A percentile compares a stretch with the other conserved stretches of the same genome.
Conservation (phyloP, 345 rosid species). For the Aurinia saxatilis region DNA sequence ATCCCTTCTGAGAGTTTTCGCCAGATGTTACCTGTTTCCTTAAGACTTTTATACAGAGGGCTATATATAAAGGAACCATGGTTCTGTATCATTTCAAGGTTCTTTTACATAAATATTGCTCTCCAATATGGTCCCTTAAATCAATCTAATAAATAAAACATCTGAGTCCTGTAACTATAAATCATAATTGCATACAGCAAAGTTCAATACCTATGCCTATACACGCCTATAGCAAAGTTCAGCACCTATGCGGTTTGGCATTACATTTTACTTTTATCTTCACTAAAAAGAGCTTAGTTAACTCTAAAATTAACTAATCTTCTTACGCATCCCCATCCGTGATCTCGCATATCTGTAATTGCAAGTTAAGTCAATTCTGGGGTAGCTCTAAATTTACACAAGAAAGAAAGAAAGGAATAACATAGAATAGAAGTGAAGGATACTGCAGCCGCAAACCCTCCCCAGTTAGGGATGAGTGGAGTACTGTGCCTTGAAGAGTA, state of each 20-base stretch:
- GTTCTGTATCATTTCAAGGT: neutral
- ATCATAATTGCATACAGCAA: conserved; percentile 17
- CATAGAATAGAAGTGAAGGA: conserved; percentile 38
- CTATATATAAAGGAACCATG: neutral
- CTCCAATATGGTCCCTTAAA: neutral
- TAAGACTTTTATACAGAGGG: neutral
- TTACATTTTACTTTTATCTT: conserved; percentile 7
- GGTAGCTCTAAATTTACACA: neutral
- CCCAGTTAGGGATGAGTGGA: conserved; percentile 60
- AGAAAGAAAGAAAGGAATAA: neutral
- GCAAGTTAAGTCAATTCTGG: conserved; percentile 31
- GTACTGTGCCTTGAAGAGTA: conserved; percentile 66
- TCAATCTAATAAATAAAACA: conserved; percentile 8
- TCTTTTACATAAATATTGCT: neutral
- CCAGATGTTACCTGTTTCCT: neutral
- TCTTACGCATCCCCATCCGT: conserved; percentile 75
- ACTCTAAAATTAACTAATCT: conserved; percentile 5
- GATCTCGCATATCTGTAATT: conserved; percentile 69
- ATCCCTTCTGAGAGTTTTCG: conserved; percentile 16
- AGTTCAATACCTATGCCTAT: neutral
- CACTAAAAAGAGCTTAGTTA: neutral
- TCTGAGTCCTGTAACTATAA: neutral
- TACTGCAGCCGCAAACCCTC: conserved; percentile 84
- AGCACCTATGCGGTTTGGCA: conserved; percentile 4
- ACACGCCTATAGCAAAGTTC: conserved; percentile 14